These are phyloP conservation scores for Hymenotorrendiella dingleyae DNA, from an alignment of 2,329 filamentous ascomycete species.

Conservation along the genomic window DNA sequence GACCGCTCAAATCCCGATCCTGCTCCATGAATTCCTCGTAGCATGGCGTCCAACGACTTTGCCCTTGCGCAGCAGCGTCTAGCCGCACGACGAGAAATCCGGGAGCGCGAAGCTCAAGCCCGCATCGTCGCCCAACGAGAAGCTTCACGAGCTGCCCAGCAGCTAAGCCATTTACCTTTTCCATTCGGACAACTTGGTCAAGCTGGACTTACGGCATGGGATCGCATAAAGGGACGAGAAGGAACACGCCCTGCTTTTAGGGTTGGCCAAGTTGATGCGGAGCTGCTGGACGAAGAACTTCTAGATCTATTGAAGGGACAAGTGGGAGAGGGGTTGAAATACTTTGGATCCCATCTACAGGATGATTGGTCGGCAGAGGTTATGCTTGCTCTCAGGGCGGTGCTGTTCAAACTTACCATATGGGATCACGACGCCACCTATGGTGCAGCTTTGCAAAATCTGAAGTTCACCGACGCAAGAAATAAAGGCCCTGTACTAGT, in stretches of 20 bases:
- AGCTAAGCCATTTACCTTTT: slow-evolving; percentile 52
- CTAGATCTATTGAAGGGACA: slow-evolving; percentile 79
- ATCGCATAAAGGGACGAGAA: slow-evolving; percentile 64
- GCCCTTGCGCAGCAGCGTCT: slow-evolving; percentile 85
- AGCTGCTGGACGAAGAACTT: slow-evolving; percentile 89
- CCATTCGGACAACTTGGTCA: slow-evolving; percentile 55
- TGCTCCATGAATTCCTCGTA: slow-evolving; percentile 13
- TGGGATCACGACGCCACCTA: slow-evolving; percentile 98
- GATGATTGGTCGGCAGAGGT: slow-evolving; percentile 90
- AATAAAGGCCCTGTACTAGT: slow-evolving; percentile 54
- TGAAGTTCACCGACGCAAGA: slow-evolving; percentile 83
- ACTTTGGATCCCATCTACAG: slow-evolving; percentile 70
- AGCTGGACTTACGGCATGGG: slow-evolving; percentile 54
- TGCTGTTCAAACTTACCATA: slow-evolving; percentile 89
- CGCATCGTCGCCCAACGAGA: slow-evolving; percentile 46
- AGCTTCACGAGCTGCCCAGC: slow-evolving; percentile 47
- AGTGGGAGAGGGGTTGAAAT: slow-evolving; percentile 81
- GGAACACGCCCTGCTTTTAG: slow-evolving; percentile 82
- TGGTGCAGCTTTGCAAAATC: slow-evolving; percentile 84
- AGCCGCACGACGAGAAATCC: slow-evolving; percentile 69
- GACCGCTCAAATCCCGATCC: too few species aligned
- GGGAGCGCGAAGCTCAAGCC: slow-evolving; percentile 60
- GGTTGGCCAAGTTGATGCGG: slow-evolving; percentile 93
- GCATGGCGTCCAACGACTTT: slow-evolving; percentile 46
- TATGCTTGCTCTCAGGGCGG: slow-evolving; percentile 64